phyloP scores from a whole-genome alignment of 331 rosid species.

The Telfairia occidentalis region DNA sequence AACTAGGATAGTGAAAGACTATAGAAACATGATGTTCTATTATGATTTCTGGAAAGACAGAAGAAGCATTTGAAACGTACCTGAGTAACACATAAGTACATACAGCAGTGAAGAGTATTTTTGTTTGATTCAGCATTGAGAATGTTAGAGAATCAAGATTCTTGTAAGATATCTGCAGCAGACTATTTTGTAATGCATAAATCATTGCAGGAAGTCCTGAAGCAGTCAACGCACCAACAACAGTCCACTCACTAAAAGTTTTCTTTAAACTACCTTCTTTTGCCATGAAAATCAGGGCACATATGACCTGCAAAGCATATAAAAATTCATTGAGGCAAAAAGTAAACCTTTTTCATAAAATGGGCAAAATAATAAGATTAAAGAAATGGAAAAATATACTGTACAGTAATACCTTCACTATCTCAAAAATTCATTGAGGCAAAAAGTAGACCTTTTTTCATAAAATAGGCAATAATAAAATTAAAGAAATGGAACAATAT shows the following conservation, averaged over 20 bases:
- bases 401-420: conserved; percentile 49
- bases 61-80: conserved; percentile 27
- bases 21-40: background rate
- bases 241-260: conserved; percentile 61
- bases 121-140: conserved; percentile 91
- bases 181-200: conserved; percentile 88
- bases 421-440: conserved; percentile 15
- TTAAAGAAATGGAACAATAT: background rate
- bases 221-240: conserved; percentile 81
- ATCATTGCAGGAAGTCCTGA: conserved; percentile 95
- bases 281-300: conserved; percentile 70
- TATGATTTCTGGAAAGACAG: background rate
- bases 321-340: background rate
- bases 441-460: conserved; percentile 2
- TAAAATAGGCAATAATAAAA: background rate
- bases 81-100: conserved; percentile 69
- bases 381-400: background rate
- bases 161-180: conserved; percentile 88
- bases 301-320: conserved; percentile 41
- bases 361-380: background rate
- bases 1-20: background rate
- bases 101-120: conserved; percentile 78
- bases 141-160: conserved; percentile 94
- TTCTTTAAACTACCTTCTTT: conserved; percentile 60
- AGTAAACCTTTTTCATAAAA: conserved; percentile 3